Evolutionary conservation across 2,329 filamentous ascomycete genomes (phyloP).

Genomic region (Beauveria bassiana): DNA sequence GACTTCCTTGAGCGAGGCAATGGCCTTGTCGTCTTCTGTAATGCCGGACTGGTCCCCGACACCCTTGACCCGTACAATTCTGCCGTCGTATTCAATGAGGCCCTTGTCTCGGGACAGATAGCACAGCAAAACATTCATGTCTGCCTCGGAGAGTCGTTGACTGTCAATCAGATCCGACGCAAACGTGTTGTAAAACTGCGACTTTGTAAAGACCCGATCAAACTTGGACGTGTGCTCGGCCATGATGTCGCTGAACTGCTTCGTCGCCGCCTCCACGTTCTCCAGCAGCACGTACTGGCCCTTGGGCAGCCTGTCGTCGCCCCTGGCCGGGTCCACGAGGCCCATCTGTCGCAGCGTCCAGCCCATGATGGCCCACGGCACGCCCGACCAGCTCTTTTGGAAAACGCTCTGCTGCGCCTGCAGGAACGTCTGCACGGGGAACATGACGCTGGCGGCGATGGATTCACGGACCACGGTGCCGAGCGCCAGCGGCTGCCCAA

Average conservation of each 20-base stretch:
- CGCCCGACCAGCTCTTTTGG: constrained; percentile 56
- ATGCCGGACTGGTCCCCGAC: constrained; percentile 45
- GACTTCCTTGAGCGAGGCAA: constrained; percentile 76
- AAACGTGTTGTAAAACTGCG: constrained; percentile 55
- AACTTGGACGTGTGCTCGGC: constrained; percentile 41
- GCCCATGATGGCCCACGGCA: constrained; percentile 61
- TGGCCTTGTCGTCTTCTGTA: constrained; percentile 69
- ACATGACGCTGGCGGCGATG: constrained; percentile 57
- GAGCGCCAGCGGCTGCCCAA: constrained; percentile 73
- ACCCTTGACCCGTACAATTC: constrained; percentile 67
- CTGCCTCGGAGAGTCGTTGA: constrained; percentile 48
- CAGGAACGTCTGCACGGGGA: constrained; percentile 64
- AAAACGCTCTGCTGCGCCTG: constrained; percentile 62
- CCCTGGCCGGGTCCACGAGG: constrained; percentile 39
- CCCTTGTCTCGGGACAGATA: constrained; percentile 63
- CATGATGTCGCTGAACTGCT: constrained; percentile 41
- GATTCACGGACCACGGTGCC: constrained; percentile 72
- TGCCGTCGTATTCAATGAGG: constrained; percentile 50
- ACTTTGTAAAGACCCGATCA: constrained; percentile 59
- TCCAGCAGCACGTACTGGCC: constrained; percentile 59
- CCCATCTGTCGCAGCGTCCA: constrained; percentile 72
- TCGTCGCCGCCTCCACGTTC: constrained; percentile 53
- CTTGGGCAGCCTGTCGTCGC: constrained; percentile 48
- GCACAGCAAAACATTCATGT: constrained; percentile 61
- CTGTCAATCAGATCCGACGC: constrained; percentile 41